A percentile compares a stretch with the other conserved stretches of the same genome.
These are phyloP conservation scores for Lachnellula arida DNA, from an alignment of 2,329 filamentous ascomycete species.

Conservation along the genomic window DNA sequence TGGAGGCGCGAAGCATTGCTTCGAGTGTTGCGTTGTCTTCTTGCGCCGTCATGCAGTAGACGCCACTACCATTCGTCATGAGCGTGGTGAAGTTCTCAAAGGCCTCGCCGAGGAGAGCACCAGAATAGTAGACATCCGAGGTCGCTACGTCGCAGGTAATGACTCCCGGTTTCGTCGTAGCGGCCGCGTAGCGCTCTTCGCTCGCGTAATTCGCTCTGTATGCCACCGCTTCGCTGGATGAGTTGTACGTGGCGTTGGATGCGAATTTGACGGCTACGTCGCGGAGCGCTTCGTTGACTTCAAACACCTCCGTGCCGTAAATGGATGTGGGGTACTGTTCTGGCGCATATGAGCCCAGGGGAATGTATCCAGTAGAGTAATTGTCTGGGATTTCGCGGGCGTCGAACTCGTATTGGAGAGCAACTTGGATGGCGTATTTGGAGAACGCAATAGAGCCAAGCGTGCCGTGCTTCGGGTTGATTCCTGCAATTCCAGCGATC, in stretches of 20 bases:
- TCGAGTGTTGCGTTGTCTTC: slow-evolving; percentile 69
- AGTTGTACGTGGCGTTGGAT: slow-evolving; percentile 45
- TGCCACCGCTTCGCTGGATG: slow-evolving; percentile 42
- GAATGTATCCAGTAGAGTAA: slow-evolving; percentile 65
- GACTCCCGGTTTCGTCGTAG: slow-evolving; percentile 47
- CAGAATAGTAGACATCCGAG: slow-evolving; percentile 68
- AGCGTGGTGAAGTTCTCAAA: slow-evolving; percentile 61
- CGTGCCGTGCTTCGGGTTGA: slow-evolving; percentile 64
- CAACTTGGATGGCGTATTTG: slow-evolving; percentile 67
- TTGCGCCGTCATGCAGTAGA: slow-evolving; percentile 67
- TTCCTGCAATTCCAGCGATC: slow-evolving; percentile 66
- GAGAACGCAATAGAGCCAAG: slow-evolving; percentile 63
- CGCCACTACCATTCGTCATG: slow-evolving; percentile 63
- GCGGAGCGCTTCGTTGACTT: slow-evolving; percentile 56
- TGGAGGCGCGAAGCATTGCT: slow-evolving; percentile 55
- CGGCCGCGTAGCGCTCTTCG: slow-evolving; percentile 40
- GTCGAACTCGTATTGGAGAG: slow-evolving; percentile 72
- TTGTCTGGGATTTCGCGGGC: slow-evolving; percentile 60
- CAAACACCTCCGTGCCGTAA: slow-evolving; percentile 68
- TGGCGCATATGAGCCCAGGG: slow-evolving; percentile 54
- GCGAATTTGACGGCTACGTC: slow-evolving; percentile 49
- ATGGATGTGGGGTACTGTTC: slow-evolving; percentile 52
- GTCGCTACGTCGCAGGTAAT: slow-evolving; percentile 64
- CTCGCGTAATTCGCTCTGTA: slow-evolving; percentile 57
- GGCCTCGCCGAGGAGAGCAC: slow-evolving; percentile 52